Percentiles rank a stretch among this genome's conserved stretches.
phyloP scores from a whole-genome alignment of 441 rosid species.

The Corymbia calophylla region DNA sequence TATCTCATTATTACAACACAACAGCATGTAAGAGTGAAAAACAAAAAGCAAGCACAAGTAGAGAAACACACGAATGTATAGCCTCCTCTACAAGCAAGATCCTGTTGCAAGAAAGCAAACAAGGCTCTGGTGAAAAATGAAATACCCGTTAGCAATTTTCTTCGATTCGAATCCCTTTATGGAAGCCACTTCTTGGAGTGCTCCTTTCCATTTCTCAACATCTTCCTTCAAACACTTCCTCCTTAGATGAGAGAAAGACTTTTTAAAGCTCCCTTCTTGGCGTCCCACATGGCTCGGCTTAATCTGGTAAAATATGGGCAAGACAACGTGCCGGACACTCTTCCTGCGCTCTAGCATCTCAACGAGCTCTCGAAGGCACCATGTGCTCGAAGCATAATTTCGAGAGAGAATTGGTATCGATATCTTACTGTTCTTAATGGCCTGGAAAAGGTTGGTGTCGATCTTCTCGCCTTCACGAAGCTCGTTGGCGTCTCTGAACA shows the following conservation, averaged over 20 bases:
- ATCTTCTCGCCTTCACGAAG: neutral
- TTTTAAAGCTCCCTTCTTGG: neutral
- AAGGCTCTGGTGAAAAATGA: neutral
- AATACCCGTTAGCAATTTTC: neutral
- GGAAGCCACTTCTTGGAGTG: neutral
- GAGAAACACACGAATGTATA: neutral
- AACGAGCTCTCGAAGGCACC: neutral
- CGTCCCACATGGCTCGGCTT: neutral
- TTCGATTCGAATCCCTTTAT: neutral
- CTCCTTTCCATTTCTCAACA: neutral
- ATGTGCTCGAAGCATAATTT: neutral
- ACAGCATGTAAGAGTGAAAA: neutral
- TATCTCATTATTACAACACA: neutral
- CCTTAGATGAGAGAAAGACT: neutral
- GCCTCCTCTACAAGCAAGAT: neutral
- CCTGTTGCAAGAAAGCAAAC: neutral
- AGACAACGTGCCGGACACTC: neutral
- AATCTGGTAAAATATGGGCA: neutral
- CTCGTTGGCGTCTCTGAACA: neutral
- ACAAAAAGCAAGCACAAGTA: neutral
- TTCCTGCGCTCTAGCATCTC: neutral
- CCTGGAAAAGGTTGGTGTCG: neutral
- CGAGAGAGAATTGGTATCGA: neutral
- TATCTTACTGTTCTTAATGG: neutral
- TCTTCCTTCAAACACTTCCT: neutral